phyloP scores from a whole-genome alignment of 2,329 filamentous ascomycete genomes.

The Blastomyces gilchristii region DNA sequence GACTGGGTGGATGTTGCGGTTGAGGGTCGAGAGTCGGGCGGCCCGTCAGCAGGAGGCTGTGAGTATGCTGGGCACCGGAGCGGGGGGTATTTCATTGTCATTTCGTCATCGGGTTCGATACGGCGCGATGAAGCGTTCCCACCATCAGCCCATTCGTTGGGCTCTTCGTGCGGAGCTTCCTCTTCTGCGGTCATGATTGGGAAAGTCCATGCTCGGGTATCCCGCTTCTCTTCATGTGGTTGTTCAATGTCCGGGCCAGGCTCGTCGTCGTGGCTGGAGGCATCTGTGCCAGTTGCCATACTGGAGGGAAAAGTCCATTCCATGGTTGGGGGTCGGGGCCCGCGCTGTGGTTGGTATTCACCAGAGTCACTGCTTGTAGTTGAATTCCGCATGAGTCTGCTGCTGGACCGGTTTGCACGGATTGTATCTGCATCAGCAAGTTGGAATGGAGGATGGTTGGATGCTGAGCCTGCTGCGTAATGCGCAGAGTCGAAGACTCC shows the following conservation, averaged over 20 bases:
- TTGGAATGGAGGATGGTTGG: slow-evolving; percentile 41
- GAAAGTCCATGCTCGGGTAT: slow-evolving; percentile 47
- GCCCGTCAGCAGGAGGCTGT: slow-evolving; percentile 14
- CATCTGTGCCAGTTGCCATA: slow-evolving; percentile 16
- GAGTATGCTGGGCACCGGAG: neutral
- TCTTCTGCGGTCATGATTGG: slow-evolving; percentile 31
- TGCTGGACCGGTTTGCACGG: slow-evolving; percentile 44
- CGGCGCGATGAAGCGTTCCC: slow-evolving; percentile 4
- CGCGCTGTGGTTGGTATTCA: slow-evolving; percentile 23
- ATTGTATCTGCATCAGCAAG: slow-evolving; percentile 46
- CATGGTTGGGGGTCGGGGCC: slow-evolving; percentile 37
- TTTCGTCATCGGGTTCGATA: slow-evolving; percentile 18
- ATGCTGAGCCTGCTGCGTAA: slow-evolving; percentile 44
- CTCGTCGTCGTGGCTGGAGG: slow-evolving; percentile 16
- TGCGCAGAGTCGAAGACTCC: slow-evolving; percentile 41
- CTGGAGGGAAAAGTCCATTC: slow-evolving; percentile 38
- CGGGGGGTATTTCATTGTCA: slow-evolving; percentile 3
- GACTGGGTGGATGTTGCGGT: slow-evolving; percentile 29
- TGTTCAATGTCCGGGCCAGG: slow-evolving; percentile 15
- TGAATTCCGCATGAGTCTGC: slow-evolving; percentile 34
- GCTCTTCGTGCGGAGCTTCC: slow-evolving; percentile 10
- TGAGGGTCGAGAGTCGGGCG: slow-evolving; percentile 30
- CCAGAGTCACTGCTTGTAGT: slow-evolving; percentile 21
- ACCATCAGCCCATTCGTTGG: slow-evolving; percentile 14
- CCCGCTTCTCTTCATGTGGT: slow-evolving; percentile 23